These are phyloP conservation scores for Jackrogersella multiformis DNA, from an alignment of 495 filamentous ascomycete genomes.

Conservation along the genomic window DNA sequence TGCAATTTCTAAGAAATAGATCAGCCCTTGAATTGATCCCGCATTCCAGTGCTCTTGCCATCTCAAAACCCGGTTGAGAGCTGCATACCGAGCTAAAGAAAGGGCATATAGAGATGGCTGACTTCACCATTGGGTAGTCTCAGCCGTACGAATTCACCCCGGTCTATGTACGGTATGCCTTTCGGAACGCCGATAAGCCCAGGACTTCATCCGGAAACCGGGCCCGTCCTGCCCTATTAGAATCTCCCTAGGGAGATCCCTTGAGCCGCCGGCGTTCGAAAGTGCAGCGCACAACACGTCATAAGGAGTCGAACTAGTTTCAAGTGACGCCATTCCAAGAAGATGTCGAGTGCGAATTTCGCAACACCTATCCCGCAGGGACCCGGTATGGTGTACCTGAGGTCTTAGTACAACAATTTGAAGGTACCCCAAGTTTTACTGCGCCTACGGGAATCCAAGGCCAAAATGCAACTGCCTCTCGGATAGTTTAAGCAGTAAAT, in stretches of 20 bases:
- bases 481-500: background rate
- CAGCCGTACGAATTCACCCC: constrained; percentile 5
- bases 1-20: constrained; percentile 20
- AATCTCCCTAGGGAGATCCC: background rate
- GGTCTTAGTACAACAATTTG: background rate
- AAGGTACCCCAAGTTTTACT: background rate
- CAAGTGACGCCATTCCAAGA: constrained; percentile 20
- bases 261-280: background rate
- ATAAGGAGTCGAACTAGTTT: constrained; percentile 2
- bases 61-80: constrained; percentile 5
- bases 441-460: background rate
- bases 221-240: constrained; percentile 9
- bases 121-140: constrained; percentile 8
- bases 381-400: background rate
- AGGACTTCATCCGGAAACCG: constrained; percentile 11
- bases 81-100: constrained; percentile 18
- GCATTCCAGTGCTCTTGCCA: background rate
- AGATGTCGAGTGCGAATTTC: background rate
- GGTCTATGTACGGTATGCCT: constrained; percentile 15
- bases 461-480: background rate
- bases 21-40: constrained; percentile 8
- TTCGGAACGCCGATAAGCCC: background rate
- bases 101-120: constrained; percentile 5
- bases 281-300: constrained; percentile 20
- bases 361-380: background rate